Conservation (phyloP, 2,329 filamentous ascomycete genomes). For the Pochonia chlamydosporia region DNA sequence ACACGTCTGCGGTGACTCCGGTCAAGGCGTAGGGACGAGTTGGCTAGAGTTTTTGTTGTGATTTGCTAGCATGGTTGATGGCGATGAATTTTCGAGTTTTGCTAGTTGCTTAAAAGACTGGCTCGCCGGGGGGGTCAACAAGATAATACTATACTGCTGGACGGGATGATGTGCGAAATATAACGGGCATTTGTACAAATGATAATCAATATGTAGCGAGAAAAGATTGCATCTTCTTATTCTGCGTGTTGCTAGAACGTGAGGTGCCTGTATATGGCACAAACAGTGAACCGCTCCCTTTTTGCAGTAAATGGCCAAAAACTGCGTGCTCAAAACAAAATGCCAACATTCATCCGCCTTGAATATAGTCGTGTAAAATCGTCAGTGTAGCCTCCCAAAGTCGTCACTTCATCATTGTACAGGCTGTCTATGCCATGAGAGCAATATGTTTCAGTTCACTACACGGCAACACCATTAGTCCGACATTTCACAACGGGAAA, state of each 20-base stretch:
- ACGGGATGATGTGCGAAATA: background rate
- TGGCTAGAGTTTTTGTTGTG: background rate
- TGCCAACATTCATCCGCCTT: no score
- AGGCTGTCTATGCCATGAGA: constrained; percentile 36
- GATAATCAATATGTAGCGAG: background rate
- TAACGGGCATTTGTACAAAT: background rate
- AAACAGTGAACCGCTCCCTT: no score
- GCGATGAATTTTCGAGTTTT: background rate
- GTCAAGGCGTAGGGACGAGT: background rate
- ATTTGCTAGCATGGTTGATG: background rate
- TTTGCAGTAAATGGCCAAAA: no score
- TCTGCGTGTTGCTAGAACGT: background rate
- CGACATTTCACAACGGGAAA: background rate
- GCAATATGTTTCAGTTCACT: constrained; percentile 50
- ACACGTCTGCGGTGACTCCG: background rate
- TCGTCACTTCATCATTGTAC: background rate
- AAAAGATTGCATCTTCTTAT: background rate
- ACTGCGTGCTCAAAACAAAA: no score
- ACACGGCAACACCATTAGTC: background rate
- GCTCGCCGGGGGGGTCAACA: background rate
- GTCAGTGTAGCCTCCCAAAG: background rate
- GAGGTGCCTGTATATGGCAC: background rate
- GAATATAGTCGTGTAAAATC: no score
- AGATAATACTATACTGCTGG: background rate
- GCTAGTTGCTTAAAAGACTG: background rate